phyloP scores from a whole-genome alignment of 129 eudicot genomes.

The Heracleum sosnowskyi region DNA sequence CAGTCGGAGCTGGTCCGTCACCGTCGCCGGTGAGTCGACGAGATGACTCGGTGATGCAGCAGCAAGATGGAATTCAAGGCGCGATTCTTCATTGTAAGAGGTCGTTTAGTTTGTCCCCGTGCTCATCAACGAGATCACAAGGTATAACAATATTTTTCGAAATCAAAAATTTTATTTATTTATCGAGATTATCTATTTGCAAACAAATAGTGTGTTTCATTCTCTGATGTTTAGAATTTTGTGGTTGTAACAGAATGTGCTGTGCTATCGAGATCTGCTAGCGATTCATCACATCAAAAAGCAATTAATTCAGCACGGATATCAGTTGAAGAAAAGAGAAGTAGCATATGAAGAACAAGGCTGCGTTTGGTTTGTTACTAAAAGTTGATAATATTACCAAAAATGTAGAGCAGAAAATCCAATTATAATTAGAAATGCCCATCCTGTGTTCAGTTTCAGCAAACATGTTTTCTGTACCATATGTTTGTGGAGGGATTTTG shows the following conservation, averaged over 20 bases:
- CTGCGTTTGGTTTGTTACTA: not conserved
- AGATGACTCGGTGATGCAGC: constrained; percentile 49
- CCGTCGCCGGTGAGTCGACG: constrained; percentile 31
- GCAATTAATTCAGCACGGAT: constrained; percentile 14
- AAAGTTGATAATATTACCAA: not conserved
- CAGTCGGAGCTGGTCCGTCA: constrained; percentile 8
- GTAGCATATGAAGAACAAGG: constrained; percentile 25
- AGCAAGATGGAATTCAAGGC: constrained; percentile 56
- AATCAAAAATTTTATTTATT: too few species aligned
- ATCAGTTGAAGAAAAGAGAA: constrained; percentile 24
- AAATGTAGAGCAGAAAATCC: not conserved
- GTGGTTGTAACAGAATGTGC: constrained; percentile 29
- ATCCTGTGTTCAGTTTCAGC: not conserved
- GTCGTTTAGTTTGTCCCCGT: constrained; percentile 42
- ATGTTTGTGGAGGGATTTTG: not conserved
- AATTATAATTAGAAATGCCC: not conserved
- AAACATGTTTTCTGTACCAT: not conserved
- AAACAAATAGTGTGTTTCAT: too few species aligned
- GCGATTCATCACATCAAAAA: constrained; percentile 41
- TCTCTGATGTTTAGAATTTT: not conserved
- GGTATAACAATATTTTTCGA: not conserved
- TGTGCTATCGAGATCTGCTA: constrained; percentile 43
- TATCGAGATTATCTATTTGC: too few species aligned
- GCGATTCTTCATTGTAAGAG: constrained; percentile 83
- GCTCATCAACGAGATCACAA: constrained; percentile 30